Evolutionary conservation across 2,329 filamentous ascomycete species (phyloP), one percentile per base, ranked within the genome.

Genomic region (Microsporum ferrugineum): DNA sequence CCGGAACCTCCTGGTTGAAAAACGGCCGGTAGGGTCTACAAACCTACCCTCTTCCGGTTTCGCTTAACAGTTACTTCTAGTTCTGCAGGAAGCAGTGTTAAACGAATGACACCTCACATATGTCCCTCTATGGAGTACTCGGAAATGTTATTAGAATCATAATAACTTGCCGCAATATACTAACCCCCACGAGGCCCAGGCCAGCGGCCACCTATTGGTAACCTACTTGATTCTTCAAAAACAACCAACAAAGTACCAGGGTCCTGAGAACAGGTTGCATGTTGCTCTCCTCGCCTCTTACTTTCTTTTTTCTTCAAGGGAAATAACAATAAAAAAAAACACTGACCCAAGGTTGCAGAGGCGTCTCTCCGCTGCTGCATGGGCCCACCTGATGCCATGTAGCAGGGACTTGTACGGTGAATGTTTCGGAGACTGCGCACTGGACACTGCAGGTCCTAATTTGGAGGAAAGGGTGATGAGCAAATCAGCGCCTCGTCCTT

Each of bases 341-440:
- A 10, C 17, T 34, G 29, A 55, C 49, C 49, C 49, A 55, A 36
- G 49, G 49, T 36, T 55, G 31, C 49, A 55, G 49, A 55, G 49
- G 31, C 31, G 14, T 55, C 33, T n/a, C 31, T 55, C 31, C 49
- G 31, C 31, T 55, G 33, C 49, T 34, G 49, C 49, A 55, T 55
- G 31, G 49, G 49, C 49, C 49, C 49, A 55, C 49, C 49, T 36
- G 49, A 36, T 36, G 5, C 49, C 49, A 55, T 55, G 31, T 36
- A 14, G 49, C 49, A 55, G 49, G 49, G 49, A 55, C 31, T 31
- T 36, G 49, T 55, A 36, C 27, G 49, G 49, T 38, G 49, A 55
- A 55, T 55, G 29, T 41, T 58, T 58, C 57, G 57, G 57, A 43
- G 43, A 43, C 41, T 59, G 41, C 36, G 27, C 57, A 59, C 29